These are phyloP conservation scores for Peronosclerospora sorghi DNA, from an alignment of 352 stramenopile genomes.

Conservation along the genomic window DNA sequence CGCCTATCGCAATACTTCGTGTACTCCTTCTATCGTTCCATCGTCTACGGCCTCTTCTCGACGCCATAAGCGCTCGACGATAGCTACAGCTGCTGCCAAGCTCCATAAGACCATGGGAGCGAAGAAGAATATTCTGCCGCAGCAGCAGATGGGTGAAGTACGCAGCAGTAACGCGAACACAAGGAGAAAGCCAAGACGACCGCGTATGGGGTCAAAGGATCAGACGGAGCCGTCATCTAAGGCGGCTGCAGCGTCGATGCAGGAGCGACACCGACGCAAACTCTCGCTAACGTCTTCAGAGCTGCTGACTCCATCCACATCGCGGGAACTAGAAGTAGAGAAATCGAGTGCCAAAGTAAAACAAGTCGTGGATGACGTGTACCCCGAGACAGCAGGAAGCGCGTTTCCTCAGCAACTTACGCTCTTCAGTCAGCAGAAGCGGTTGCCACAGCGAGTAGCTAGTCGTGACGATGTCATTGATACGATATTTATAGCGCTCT, in stretches of 20 bases:
- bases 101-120: constrained; percentile 15
- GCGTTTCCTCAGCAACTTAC: constrained; percentile 64
- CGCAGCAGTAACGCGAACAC: constrained; percentile 1
- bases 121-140: constrained; percentile 9
- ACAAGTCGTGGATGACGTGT: constrained; percentile 50
- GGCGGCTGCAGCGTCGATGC: constrained; percentile 7
- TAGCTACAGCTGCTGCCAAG: constrained; percentile 8
- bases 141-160: constrained; percentile 1
- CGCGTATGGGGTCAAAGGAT: constrained; percentile 39
- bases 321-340: constrained; percentile 1
- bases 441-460: constrained; percentile 55
- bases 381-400: constrained; percentile 36
- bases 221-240: constrained; percentile 8
- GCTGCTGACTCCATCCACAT: constrained; percentile 3
- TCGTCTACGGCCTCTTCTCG: constrained; percentile 1
- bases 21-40: not conserved
- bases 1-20: not conserved
- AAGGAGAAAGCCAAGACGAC: constrained; percentile 30
- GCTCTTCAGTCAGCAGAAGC: constrained; percentile 73
- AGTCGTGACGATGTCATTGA: constrained; percentile 76
- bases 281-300: constrained; percentile 22
- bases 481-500: constrained; percentile 69
- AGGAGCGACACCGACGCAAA: constrained; percentile 23
- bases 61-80: constrained; percentile 4
- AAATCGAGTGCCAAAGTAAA: constrained; percentile 8